A percentile compares a stretch with the other conserved stretches of the same genome.
These are phyloP conservation scores for Phlebopus sp. DNA, from an alignment of 1,284 basidiomycete genomes.

Conservation along the genomic window DNA sequence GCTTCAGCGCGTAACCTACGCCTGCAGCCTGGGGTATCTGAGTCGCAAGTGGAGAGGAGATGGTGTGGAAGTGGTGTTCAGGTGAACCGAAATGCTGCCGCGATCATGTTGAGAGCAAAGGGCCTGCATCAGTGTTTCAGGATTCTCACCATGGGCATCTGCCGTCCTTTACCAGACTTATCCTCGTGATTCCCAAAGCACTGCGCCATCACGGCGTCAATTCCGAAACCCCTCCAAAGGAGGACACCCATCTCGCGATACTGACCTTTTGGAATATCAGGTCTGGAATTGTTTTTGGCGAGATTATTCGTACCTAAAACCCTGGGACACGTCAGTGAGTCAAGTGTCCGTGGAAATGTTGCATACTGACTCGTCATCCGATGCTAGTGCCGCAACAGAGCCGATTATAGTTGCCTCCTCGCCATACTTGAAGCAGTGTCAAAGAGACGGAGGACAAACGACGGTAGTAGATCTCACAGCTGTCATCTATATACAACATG, in stretches of 20 bases:
- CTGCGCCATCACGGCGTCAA: conserved; percentile 79
- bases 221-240: conserved; percentile 79
- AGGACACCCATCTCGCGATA: conserved; percentile 91
- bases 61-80: conserved; percentile 87
- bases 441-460: conserved; percentile 8
- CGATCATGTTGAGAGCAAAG: conserved; percentile 6
- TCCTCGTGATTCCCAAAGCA: conserved; percentile 87
- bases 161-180: conserved; percentile 78
- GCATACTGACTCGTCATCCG: conserved; percentile 79
- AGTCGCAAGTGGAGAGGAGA: conserved; percentile 91
- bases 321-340: conserved; percentile 34
- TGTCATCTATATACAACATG: conserved; percentile 57
- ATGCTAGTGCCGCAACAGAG: conserved; percentile 79
- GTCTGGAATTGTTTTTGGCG: neutral
- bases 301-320: conserved; percentile 50
- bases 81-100: conserved; percentile 82
- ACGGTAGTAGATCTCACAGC: conserved; percentile 45
- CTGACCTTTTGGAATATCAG: conserved; percentile 50
- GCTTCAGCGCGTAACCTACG: conserved; percentile 85
- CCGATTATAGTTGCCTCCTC: conserved; percentile 93
- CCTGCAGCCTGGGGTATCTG: conserved; percentile 97
- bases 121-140: neutral
- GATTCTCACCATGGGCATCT: conserved; percentile 77
- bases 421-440: conserved; percentile 56
- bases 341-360: neutral